These are phyloP conservation scores for Epichloe sibirici DNA, from an alignment of 2,329 filamentous ascomycete species.

Conservation along the genomic window DNA sequence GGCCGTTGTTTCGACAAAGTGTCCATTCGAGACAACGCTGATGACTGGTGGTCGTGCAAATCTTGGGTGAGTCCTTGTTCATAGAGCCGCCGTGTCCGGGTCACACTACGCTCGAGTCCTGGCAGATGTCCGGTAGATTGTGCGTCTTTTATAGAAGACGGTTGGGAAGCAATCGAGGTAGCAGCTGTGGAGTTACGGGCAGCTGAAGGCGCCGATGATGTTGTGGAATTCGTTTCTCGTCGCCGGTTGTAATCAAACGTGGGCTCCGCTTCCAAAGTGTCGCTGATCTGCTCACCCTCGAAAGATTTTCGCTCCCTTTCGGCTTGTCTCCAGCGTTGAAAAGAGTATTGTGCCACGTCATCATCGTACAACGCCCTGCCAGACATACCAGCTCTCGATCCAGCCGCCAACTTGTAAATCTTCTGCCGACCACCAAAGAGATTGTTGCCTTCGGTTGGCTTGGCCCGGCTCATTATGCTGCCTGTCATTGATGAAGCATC, in stretches of 20 bases:
- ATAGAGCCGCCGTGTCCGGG: conserved; percentile 65
- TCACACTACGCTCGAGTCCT: conserved; percentile 50
- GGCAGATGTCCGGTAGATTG: conserved; percentile 25
- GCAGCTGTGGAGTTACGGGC: conserved; percentile 74
- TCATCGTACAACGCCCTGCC: conserved; percentile 73
- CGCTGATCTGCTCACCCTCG: conserved; percentile 26
- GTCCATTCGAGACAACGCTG: conserved; percentile 67
- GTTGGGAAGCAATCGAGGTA: conserved; percentile 63
- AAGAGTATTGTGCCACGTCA: conserved; percentile 71
- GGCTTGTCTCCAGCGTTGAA: conserved; percentile 59
- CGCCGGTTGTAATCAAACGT: conserved; percentile 58
- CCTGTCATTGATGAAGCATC: conserved; percentile 53
- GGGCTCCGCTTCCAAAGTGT: conserved; percentile 30
- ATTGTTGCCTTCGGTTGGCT: conserved; percentile 80
- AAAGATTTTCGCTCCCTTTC: conserved; percentile 43
- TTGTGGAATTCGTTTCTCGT: conserved; percentile 77
- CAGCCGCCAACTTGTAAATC: conserved; percentile 70
- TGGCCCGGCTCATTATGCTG: conserved; percentile 73
- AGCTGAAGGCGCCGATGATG: conserved; percentile 54
- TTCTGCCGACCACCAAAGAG: conserved; percentile 94
- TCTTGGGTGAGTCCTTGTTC: conserved; percentile 73
- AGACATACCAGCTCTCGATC: conserved; percentile 40
- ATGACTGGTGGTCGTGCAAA: conserved; percentile 66
- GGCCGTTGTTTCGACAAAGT: conserved; percentile 56
- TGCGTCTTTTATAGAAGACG: conserved; percentile 39